These are phyloP conservation scores for Trichophaea hybrida DNA, from an alignment of 2,329 filamentous ascomycete species.

Conservation along the genomic window DNA sequence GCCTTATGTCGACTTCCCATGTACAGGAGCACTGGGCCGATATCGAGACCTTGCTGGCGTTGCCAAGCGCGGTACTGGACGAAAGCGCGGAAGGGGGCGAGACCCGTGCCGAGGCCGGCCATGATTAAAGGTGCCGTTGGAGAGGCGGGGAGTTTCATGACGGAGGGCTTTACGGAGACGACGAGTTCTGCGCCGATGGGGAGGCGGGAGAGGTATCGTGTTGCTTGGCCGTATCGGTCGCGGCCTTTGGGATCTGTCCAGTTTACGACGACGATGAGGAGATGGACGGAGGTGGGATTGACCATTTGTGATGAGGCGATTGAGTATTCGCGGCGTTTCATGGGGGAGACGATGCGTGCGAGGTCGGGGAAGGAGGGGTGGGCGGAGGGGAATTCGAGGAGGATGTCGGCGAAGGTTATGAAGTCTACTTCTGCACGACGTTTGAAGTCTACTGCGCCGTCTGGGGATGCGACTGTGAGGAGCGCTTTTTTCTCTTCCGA, in stretches of 20 bases:
- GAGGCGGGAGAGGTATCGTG: conserved; percentile 70
- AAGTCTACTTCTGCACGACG: conserved; percentile 80
- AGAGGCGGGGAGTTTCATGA: conserved; percentile 91
- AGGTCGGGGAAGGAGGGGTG: conserved; percentile 81
- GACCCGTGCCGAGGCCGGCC: conserved; percentile 94
- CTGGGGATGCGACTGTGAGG: conserved; percentile 57
- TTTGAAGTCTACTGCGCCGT: conserved; percentile 84
- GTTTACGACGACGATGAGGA: conserved; percentile 94
- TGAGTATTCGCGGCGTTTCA: conserved; percentile 98
- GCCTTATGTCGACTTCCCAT: conserved; percentile 94
- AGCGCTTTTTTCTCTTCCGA: conserved; percentile 70
- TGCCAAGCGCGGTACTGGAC: conserved; percentile 97
- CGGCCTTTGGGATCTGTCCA: conserved; percentile 84
- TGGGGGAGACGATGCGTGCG: conserved; percentile 68
- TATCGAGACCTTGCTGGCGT: conserved; percentile 90
- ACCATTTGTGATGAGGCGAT: conserved; percentile 96
- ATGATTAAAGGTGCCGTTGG: conserved; percentile 92
- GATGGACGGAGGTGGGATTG: conserved; percentile 70
- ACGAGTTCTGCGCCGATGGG: conserved; percentile 65
- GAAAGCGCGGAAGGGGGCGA: conserved; percentile 98
- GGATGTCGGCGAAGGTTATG: conserved; percentile 75
- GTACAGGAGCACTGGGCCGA: conserved; percentile 85
- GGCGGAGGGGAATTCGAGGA: conserved; percentile 80
- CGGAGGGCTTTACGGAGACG: conserved; percentile 89
- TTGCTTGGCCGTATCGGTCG: conserved; percentile 83